Evolutionary conservation across 129 eudicot species (phyloP).

Genomic region (Solidago caesia): DNA sequence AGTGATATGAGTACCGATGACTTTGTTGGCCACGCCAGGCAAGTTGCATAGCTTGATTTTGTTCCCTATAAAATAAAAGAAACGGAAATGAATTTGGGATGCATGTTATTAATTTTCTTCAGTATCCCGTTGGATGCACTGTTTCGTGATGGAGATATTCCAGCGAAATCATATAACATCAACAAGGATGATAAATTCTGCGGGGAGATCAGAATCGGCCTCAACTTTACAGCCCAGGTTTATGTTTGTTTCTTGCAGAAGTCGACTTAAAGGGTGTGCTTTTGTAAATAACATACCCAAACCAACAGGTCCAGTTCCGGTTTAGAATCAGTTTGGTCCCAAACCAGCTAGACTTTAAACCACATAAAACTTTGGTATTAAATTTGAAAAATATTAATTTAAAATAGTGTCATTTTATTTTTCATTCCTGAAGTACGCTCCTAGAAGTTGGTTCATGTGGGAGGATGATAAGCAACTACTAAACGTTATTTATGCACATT

Average conservation of each 20-base stretch:
- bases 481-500: background rate
- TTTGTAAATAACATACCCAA: too few relatives aligned
- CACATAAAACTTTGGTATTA: background rate
- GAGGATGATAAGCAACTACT: background rate
- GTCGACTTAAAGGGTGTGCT: background rate
- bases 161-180: slow-evolving; percentile 51
- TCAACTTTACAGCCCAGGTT: slow-evolving; percentile 63
- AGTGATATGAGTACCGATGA: slow-evolving; percentile 60
- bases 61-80: slow-evolving; percentile 4
- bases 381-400: background rate
- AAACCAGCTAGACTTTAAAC: background rate
- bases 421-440: background rate
- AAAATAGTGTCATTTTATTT: background rate
- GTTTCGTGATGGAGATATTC: slow-evolving; percentile 51
- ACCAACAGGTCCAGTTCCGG: background rate
- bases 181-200: slow-evolving; percentile 54
- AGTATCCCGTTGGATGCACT: slow-evolving; percentile 59
- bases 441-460: background rate
- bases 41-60: slow-evolving; percentile 27
- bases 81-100: background rate
- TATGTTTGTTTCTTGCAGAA: slow-evolving; percentile 2
- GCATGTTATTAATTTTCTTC: slow-evolving; percentile 5
- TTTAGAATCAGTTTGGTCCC: background rate
- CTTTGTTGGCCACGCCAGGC: slow-evolving; percentile 70
- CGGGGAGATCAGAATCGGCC: slow-evolving; percentile 72